phyloP scores from a whole-genome alignment of 176 grass and related monocot genomes.

The Hsuehochloa calcarea region DNA sequence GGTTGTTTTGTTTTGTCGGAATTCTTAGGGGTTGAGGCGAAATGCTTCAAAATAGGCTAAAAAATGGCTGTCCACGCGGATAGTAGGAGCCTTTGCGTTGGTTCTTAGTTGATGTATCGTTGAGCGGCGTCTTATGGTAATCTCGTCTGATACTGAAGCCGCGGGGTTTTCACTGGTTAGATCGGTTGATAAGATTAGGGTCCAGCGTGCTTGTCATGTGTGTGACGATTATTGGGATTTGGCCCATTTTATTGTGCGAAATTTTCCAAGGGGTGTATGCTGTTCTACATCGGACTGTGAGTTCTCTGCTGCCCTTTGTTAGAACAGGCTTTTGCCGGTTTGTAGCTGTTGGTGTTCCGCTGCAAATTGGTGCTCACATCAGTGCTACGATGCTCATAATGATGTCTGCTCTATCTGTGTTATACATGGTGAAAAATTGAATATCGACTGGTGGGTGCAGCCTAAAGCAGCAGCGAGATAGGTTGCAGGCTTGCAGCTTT shows the following conservation, averaged over 20 bases:
- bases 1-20: neutral
- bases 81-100: neutral
- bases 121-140: neutral
- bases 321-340: too few relatives aligned
- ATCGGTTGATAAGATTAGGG: neutral
- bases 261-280: neutral
- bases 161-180: neutral
- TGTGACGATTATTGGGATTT: neutral
- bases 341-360: neutral
- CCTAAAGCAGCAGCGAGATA: neutral
- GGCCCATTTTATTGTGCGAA: neutral
- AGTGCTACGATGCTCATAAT: neutral
- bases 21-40: neutral
- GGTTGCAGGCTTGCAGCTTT: neutral
- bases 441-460: neutral
- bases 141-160: neutral
- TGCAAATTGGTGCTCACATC: neutral
- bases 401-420: neutral
- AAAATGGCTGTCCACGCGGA: too few relatives aligned
- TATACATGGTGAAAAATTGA: neutral
- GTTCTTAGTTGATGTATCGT: neutral
- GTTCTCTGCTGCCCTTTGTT: neutral
- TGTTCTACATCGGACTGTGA: neutral
- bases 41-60: neutral
- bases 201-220: neutral